These are phyloP conservation scores for Marasmius fiardii DNA, from an alignment of 1,284 basidiomycete genomes.

Conservation along the genomic window DNA sequence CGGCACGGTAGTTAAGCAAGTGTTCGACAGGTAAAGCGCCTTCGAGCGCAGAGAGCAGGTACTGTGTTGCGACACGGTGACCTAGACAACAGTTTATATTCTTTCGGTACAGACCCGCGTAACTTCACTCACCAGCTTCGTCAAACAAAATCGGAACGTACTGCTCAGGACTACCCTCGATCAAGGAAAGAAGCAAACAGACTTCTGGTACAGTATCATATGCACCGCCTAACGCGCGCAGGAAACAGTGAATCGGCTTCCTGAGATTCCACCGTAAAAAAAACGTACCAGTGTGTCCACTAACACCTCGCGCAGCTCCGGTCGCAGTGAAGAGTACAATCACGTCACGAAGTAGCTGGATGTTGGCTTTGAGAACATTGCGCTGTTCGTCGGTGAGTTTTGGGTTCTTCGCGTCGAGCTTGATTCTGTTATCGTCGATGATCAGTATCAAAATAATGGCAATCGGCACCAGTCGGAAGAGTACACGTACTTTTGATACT, in stretches of 20 bases:
- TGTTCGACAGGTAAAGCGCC: slow-evolving; percentile 71
- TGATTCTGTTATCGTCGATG: slow-evolving; percentile 41
- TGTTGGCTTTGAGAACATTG: slow-evolving; percentile 58
- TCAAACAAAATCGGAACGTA: slow-evolving; percentile 71
- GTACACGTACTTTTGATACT: slow-evolving; percentile 62
- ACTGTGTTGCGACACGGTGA: slow-evolving; percentile 86
- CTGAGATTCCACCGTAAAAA: background rate
- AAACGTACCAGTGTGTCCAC: slow-evolving; percentile 70
- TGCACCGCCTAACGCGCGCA: slow-evolving; percentile 55
- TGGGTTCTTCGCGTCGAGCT: slow-evolving; percentile 65
- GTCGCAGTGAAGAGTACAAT: slow-evolving; percentile 82
- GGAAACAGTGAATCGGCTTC: background rate
- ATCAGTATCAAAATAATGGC: slow-evolving; percentile 12
- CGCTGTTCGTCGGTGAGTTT: slow-evolving; percentile 60
- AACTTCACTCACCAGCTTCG: slow-evolving; percentile 59
- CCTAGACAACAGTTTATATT: slow-evolving; percentile 36
- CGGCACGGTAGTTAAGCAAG: slow-evolving; percentile 79
- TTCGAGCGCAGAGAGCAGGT: slow-evolving; percentile 73
- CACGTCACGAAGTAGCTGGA: slow-evolving; percentile 76
- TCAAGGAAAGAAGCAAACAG: slow-evolving; percentile 68
- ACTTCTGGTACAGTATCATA: slow-evolving; percentile 86
- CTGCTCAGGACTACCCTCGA: slow-evolving; percentile 55
- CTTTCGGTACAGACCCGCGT: background rate
- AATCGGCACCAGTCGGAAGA: slow-evolving; percentile 4
- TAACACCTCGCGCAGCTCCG: slow-evolving; percentile 77